These are phyloP conservation scores for Ochetophila trinervis DNA, from an alignment of 306 rosid species.

Conservation along the genomic window DNA sequence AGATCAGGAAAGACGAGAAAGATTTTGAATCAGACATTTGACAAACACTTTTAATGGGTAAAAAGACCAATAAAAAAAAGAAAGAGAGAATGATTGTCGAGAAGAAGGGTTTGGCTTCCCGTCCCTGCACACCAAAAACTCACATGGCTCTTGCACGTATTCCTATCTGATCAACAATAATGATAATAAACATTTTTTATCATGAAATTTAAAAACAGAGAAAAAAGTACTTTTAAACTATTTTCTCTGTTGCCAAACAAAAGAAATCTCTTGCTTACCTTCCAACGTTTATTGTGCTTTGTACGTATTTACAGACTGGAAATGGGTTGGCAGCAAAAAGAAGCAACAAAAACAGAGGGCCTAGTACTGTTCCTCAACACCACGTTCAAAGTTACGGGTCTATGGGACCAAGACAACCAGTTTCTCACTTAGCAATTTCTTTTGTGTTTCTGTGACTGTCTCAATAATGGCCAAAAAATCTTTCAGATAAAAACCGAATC, in stretches of 20 bases:
- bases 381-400: conserved; percentile 29
- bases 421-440: conserved; percentile 19
- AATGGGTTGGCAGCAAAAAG: conserved; percentile 36
- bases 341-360: conserved; percentile 15
- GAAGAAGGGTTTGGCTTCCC: conserved; percentile 38
- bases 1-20: conserved; percentile 22
- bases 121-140: conserved; percentile 37
- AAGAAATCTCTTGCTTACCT: conserved; percentile 17
- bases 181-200: no score
- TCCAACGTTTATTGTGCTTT: conserved; percentile 13
- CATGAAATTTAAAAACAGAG: no score
- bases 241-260: no score
- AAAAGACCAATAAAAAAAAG: conserved; percentile 7
- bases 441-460: conserved; percentile 26
- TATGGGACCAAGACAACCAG: conserved; percentile 22
- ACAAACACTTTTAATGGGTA: conserved; percentile 24
- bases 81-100: conserved; percentile 39
- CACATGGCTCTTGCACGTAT: conserved; percentile 45
- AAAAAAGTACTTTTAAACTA: no score
- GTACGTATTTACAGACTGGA: conserved; percentile 36
- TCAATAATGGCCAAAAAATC: conserved; percentile 19
- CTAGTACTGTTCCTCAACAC: not conserved
- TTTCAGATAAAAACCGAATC: conserved; percentile 19
- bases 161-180: conserved; percentile 4
- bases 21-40: conserved; percentile 5